A percentile compares a stretch with the other conserved stretches of the same genome.
These are phyloP conservation scores for Phylloporus sp. DNA, from an alignment of 768 basidiomycete genomes.

Conservation along the genomic window DNA sequence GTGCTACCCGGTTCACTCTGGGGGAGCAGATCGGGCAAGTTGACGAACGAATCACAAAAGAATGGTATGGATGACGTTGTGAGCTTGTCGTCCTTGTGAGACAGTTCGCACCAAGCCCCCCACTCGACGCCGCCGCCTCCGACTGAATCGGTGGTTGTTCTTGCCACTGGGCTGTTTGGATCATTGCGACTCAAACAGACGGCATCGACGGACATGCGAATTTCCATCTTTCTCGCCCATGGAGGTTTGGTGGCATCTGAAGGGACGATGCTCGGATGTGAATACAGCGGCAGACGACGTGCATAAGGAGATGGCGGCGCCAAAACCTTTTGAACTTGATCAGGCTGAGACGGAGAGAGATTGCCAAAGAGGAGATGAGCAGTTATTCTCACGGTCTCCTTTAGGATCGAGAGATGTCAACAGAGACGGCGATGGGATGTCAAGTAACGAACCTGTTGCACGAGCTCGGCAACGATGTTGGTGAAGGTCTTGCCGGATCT, in stretches of 20 bases:
- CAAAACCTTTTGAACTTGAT: conserved; percentile 23
- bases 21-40: conserved; percentile 45
- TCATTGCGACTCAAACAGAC: conserved; percentile 38
- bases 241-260: conserved; percentile 17
- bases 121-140: conserved; percentile 54
- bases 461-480: conserved; percentile 52
- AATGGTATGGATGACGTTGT: conserved; percentile 48
- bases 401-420: neutral
- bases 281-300: conserved; percentile 51
- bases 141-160: conserved; percentile 36
- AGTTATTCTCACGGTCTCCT: conserved; percentile 46
- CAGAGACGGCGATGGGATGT: neutral
- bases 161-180: conserved; percentile 31
- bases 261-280: conserved; percentile 44
- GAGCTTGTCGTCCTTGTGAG: conserved; percentile 43
- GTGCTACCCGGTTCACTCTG: conserved; percentile 36
- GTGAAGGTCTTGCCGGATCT: conserved; percentile 50
- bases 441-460: conserved; percentile 63
- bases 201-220: conserved; percentile 39
- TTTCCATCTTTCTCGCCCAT: conserved; percentile 35
- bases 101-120: conserved; percentile 49
- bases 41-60: conserved; percentile 50
- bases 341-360: conserved; percentile 33
- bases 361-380: conserved; percentile 54
- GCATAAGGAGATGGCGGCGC: conserved; percentile 54